Evolutionary conservation across 306 rosid species (phyloP), one percentile per base, ranked within the genome.

Genomic region (Gynostemma pentaphyllum): DNA sequence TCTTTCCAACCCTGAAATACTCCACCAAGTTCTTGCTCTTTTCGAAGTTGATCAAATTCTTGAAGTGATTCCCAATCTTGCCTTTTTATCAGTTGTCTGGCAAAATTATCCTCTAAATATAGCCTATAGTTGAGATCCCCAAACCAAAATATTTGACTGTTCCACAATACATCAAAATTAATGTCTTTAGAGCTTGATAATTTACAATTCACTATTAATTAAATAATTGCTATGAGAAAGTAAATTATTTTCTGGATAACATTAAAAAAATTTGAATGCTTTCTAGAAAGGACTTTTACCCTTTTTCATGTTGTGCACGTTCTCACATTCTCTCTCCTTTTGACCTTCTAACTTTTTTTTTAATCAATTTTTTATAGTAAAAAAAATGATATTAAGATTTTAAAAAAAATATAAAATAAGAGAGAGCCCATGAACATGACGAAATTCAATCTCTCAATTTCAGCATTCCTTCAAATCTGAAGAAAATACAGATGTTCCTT

Each of bases 61-160:
- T 88, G 89, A 72, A 92, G 63, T 13, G 74, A 87, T 79, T 59
- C 80, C 99, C 96, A 92, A 73, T 88, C 95, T 79, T 86, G 87
- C 64, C 77, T 76, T 50, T 68, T 72, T 71, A 92, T 88, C 34
- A 92, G 68, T 52, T 78, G 68, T 72, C 99, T 92, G 0, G 99
- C 94, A 41, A 49, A 66, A 56, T 72, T 80, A 78, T 87, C 94
- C 78, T 92, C 89, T 82, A 82, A 68, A 61, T 76, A 92, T 45
- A 92, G 82, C 85, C 99, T 88, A 70, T 92, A 92, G 90, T 92
- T 92, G 28, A 92, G 86, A 76, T 92, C 99, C 53, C 96, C 99
- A 12, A 92, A 86, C 99, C 99, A 92, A 76, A 86, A 92, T 77
- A 88, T 88, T 26, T 82, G 95, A 75, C 99, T 92, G 85, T 70